Evolutionary conservation across 108 stramenopile genomes (phyloP), one percentile per base, ranked within the genome.

Genomic region (Skeletonema grethae): DNA sequence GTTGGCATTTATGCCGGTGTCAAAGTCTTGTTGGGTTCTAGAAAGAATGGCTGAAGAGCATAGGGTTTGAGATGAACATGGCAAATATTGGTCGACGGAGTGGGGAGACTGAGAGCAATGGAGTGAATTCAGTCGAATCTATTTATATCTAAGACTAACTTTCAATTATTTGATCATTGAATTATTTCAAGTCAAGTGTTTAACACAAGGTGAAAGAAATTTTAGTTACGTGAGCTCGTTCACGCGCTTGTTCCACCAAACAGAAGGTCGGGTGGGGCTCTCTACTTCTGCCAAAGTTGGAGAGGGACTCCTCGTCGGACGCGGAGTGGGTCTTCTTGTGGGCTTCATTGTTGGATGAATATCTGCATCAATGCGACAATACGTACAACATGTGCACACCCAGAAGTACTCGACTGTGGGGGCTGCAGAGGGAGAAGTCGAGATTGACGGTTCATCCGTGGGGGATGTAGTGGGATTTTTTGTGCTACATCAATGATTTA

Each of bases 301-400:
- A 5, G 24, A 18, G 16, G 35, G 16, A 36, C 60, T 61, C 5
- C 2, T 20, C 0, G 32, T 31, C 4, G 57, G 57, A 12, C 29
- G 57, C 20, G 34, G 60, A 20, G 60, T 61, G 10, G 60, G 60
- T n/a, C 9, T 61, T 20, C 60, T 61, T 18, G 60, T 61, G 6
- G 60, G 60, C 32, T 61, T 61, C 34, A 35, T 61, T 32, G 60
- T 61, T 16, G 60, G 60, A 34, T 61, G 60, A 18, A 61, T 32
- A 7, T 61, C 60, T 18, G 60, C 16, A 35, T 61, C 60, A 24
- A 61, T 61, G 1, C 35, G 38, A 18, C 60, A 61, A 24, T 61
- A 61, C 2, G 60, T 61, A 24, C 60, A 61, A 8, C 60, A 61
- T 7, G 18, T 25, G 7, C 60, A 61, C 2, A 35, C 34, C 60